These are phyloP conservation scores for Picochlorum sp. DNA, from an alignment of 139 green algal genomes.

Conservation along the genomic window DNA sequence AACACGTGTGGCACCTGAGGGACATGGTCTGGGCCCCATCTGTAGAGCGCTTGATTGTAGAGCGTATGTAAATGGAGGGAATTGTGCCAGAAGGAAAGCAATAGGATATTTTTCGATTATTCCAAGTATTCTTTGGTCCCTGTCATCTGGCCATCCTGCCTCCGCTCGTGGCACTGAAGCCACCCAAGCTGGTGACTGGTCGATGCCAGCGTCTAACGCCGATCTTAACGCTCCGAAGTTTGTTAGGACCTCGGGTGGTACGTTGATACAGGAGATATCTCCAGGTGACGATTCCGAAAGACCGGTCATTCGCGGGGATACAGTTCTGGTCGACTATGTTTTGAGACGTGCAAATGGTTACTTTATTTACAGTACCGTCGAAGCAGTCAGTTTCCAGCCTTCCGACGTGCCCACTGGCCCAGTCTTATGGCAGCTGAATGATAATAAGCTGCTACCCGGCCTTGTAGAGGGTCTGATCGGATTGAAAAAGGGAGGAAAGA, in stretches of 20 bases:
- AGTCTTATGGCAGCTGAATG: conserved; percentile 31
- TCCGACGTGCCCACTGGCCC: conserved; percentile 53
- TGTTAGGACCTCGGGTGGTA: conserved; percentile 22
- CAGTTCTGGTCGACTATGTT: conserved; percentile 63
- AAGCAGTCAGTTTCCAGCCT: conserved; percentile 73
- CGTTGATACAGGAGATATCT: conserved; percentile 39
- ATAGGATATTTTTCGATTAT: no score
- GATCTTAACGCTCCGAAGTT: conserved; percentile 28
- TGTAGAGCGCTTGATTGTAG: no score
- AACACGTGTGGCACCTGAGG: no score
- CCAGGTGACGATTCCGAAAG: conserved; percentile 1
- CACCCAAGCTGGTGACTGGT: conserved; percentile 28
- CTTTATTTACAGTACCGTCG: conserved; percentile 59
- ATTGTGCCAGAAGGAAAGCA: no score
- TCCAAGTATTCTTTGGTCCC: no score
- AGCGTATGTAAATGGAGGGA: no score
- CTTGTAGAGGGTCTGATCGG: conserved; percentile 34
- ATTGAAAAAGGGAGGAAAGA: conserved; percentile 48
- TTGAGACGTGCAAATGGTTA: conserved; percentile 49
- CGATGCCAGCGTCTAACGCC: conserved; percentile 24
- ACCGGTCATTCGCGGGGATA: conserved; percentile 31
- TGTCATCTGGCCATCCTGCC: no score
- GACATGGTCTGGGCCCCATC: no score
- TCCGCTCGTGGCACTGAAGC: neutral
- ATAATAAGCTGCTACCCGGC: conserved; percentile 12